Base-by-base conservation (phyloP, 192 early-diverging fungal species). In the Phlyctochytrium bullatum region DNA sequence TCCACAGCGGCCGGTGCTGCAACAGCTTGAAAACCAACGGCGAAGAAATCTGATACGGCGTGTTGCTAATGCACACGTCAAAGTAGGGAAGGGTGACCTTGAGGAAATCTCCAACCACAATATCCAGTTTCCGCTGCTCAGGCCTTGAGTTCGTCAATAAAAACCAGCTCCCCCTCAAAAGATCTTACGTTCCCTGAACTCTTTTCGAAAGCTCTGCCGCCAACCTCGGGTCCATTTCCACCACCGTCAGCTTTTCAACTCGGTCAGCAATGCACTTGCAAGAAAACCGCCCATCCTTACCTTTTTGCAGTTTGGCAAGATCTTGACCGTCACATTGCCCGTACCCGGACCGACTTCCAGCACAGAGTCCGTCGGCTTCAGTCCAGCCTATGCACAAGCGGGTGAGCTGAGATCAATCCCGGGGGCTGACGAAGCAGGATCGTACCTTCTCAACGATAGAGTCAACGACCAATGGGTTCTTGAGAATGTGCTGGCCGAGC, bases 11-110 rank as follows among this genome's bases (percentile, higher is more conserved):
- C n/a, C 95, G 89, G 72, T 98, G 96, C 64, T 88, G 89, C 17
- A 98, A 81, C 36, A 99, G 83, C 79, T 99, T 99, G 80, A 99
- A 96, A 2, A 91, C 89, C 51, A 99, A 81, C 0, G 94, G 89
- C 6, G 96, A 94, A 2, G 95, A 99, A 63, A 98, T 99, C 82
- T 93, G 93, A 78, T 97, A 99, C 23, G 97, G 97, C 25, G 97
- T 99, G 80, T 99, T 99, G 73, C 87, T 90, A 73, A 99, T 95
- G 75, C 94, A 97, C 54, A 97, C 93, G 73, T 99, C 96, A 83
- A 99, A 99, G 78, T 89, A 98, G 0, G 97, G 97, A 57, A 99
- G 75, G 47, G 92, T 91, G 50, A 92, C 89, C 81, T 99, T 99
- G 74, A 99, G 91, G 58, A 98, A 96, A 71, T 99, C 97, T 59